A percentile compares a stretch with the other conserved stretches of the same genome.
Conservation (phyloP, 2,329 filamentous ascomycete species). For the Fusarium vanettenii region DNA sequence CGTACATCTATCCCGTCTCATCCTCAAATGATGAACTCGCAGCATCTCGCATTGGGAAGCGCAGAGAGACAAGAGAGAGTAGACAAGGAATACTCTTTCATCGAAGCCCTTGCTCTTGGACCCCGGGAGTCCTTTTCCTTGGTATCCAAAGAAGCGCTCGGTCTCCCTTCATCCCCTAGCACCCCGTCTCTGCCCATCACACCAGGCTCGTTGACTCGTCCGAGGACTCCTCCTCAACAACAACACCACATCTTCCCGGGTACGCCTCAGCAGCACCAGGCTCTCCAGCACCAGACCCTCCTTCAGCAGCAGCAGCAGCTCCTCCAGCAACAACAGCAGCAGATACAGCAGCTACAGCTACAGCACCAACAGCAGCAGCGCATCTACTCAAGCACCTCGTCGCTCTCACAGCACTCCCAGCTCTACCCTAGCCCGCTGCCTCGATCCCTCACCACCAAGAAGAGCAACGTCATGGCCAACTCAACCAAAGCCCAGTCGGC, state of each 20-base stretch:
- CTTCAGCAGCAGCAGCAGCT: background rate
- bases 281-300: conserved; percentile 9
- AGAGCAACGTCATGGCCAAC: conserved; percentile 38
- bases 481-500: conserved; percentile 46
- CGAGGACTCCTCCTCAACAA: conserved; percentile 21
- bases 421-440: conserved; percentile 13
- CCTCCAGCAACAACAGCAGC: background rate
- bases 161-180: conserved; percentile 31
- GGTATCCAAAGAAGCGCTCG: conserved; percentile 44
- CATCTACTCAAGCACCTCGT: background rate
- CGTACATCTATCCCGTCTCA: conserved; percentile 7
- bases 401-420: background rate
- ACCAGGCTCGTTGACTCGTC: background rate
- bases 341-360: background rate
- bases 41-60: conserved; percentile 34
- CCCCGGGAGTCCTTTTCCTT: conserved; percentile 42
- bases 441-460: conserved; percentile 36
- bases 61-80: conserved; percentile 30
- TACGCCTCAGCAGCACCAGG: background rate
- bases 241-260: conserved; percentile 3
- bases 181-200: conserved; percentile 10
- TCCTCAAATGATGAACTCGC: conserved; percentile 40
- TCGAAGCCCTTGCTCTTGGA: conserved; percentile 45
- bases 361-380: background rate
- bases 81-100: conserved; percentile 47